A percentile compares a stretch with the other conserved stretches of the same genome.
Conservation (phyloP, 2,329 filamentous ascomycete species). For the Cadophora gregata region DNA sequence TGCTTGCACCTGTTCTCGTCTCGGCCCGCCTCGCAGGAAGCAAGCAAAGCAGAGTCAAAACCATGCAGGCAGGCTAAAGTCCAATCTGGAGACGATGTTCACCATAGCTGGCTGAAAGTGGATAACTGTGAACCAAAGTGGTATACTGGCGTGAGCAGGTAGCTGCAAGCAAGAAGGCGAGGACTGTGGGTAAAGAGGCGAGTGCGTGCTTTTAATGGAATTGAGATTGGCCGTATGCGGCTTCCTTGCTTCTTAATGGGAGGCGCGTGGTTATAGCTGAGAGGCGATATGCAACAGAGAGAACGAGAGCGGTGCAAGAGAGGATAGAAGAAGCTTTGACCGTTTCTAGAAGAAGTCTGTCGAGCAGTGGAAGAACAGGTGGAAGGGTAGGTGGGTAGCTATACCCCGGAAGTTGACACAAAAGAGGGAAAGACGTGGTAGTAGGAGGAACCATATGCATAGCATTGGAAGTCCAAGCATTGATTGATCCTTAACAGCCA, state of each 20-base stretch:
- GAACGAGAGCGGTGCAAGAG: background rate
- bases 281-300: conserved; percentile 15
- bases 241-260: conserved; percentile 18
- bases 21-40: background rate
- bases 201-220: background rate
- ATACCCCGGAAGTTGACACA: background rate
- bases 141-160: background rate
- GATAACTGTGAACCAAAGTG: background rate
- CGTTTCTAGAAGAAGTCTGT: conserved; percentile 7
- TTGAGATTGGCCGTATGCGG: conserved; percentile 4
- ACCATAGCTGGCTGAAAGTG: background rate
- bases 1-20: background rate
- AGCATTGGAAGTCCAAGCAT: background rate
- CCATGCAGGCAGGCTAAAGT: background rate
- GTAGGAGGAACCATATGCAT: background rate
- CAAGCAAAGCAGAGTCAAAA: background rate
- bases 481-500: background rate
- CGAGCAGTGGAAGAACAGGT: background rate
- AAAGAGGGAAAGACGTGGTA: too few relatives aligned
- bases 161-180: background rate
- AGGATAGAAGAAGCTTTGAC: conserved; percentile 4
- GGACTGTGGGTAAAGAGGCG: conserved; percentile 3
- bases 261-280: conserved; percentile 12
- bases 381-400: background rate
- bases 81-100: conserved; percentile 1